These are phyloP conservation scores for Talaromyces piceae DNA, from an alignment of 2,329 filamentous ascomycete species.

Conservation along the genomic window DNA sequence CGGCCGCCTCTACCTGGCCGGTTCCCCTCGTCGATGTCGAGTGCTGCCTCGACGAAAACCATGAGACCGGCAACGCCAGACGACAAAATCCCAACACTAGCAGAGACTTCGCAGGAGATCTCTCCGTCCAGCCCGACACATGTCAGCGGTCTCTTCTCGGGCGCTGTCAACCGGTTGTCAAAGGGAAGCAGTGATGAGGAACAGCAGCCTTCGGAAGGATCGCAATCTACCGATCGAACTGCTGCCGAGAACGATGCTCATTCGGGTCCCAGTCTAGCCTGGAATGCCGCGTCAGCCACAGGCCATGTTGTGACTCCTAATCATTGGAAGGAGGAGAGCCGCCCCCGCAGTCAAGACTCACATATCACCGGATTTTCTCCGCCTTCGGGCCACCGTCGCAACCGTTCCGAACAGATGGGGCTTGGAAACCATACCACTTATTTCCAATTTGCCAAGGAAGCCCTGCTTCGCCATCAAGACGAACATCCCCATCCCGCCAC, in stretches of 20 bases:
- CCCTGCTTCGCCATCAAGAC: constrained; percentile 22
- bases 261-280: constrained; percentile 36
- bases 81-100: background rate
- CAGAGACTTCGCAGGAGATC: constrained; percentile 9
- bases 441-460: constrained; percentile 29
- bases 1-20: constrained; percentile 35
- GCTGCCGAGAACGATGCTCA: constrained; percentile 29
- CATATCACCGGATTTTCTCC: background rate
- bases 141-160: constrained; percentile 34
- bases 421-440: constrained; percentile 26
- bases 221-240: constrained; percentile 27
- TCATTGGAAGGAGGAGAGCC: constrained; percentile 17
- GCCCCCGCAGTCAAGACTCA: constrained; percentile 6
- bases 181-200: constrained; percentile 25
- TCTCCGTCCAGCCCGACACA: constrained; percentile 26
- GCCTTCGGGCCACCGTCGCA: constrained; percentile 24
- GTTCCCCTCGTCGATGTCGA: constrained; percentile 38
- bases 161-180: constrained; percentile 28
- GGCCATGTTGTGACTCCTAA: constrained; percentile 36
- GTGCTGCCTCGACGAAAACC: constrained; percentile 40
- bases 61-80: constrained; percentile 28
- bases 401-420: constrained; percentile 30
- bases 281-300: constrained; percentile 38
- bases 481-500: constrained; percentile 18
- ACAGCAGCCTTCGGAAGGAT: constrained; percentile 30